Percentiles rank a stretch among this genome's conserved stretches.
phyloP scores from a whole-genome alignment of 1,139 yeast genomes.

The Taphrina deformans region DNA sequence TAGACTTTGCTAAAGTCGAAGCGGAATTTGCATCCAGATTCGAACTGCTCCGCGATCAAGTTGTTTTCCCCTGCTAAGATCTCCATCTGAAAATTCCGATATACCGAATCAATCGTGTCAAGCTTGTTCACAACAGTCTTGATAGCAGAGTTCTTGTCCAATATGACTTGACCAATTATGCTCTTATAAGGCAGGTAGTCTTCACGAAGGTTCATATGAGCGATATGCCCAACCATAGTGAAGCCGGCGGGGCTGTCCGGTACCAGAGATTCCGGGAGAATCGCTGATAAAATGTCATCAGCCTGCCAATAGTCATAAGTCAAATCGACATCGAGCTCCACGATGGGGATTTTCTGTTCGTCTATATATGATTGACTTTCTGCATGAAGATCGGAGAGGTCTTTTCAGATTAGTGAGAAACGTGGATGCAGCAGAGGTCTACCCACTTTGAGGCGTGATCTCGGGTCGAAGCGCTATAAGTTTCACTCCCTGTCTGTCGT shows the following conservation, averaged over 20 bases:
- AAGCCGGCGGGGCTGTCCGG: constrained; percentile 86
- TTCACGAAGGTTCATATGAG: constrained; percentile 82
- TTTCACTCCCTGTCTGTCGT: constrained; percentile 5
- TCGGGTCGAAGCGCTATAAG: constrained; percentile 31
- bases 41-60: constrained; percentile 80
- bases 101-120: constrained; percentile 80
- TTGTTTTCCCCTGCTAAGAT: constrained; percentile 76
- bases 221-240: constrained; percentile 93
- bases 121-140: constrained; percentile 93
- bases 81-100: constrained; percentile 91
- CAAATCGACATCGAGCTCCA: constrained; percentile 59
- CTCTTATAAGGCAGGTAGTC: constrained; percentile 80
- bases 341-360: constrained; percentile 42
- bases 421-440: not conserved
- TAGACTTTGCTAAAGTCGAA: constrained; percentile 93
- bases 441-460: constrained; percentile 4
- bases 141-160: constrained; percentile 79
- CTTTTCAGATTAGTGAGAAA: constrained; percentile 3
- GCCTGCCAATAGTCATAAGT: constrained; percentile 76
- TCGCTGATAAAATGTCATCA: constrained; percentile 26
- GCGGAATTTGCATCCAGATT: constrained; percentile 78
- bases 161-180: constrained; percentile 82
- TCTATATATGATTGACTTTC: constrained; percentile 29
- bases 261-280: constrained; percentile 60
- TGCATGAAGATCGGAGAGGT: constrained; percentile 31